Conservation (phyloP, 2,329 filamentous ascomycete species). For the Aspergillus sp. region DNA sequence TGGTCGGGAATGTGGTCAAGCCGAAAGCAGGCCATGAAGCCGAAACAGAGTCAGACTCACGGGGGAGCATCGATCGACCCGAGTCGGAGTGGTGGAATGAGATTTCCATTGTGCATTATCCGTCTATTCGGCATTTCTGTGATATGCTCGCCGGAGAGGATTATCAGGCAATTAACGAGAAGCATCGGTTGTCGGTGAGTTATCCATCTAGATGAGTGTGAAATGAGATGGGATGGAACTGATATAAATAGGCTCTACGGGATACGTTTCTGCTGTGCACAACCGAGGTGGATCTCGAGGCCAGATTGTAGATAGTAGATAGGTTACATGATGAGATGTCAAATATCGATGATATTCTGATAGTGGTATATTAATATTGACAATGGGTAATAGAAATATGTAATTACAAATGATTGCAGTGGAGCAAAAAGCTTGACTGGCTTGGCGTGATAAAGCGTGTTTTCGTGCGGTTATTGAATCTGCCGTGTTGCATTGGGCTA, state of each 20-base stretch:
- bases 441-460: too few species aligned
- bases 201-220: neutral
- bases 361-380: too few species aligned
- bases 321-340: too few species aligned
- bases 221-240: neutral
- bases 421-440: too few species aligned
- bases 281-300: conserved; percentile 43
- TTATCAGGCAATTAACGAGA: conserved; percentile 56
- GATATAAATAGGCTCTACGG: conserved; percentile 34
- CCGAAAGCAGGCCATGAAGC: conserved; percentile 4
- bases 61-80: conserved; percentile 13
- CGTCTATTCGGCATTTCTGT: conserved; percentile 57
- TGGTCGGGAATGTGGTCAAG: conserved; percentile 54
- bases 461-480: too few species aligned
- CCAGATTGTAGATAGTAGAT: too few species aligned
- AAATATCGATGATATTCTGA: too few species aligned
- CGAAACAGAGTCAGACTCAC: conserved; percentile 14
- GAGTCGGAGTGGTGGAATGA: conserved; percentile 53
- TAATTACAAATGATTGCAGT: too few species aligned
- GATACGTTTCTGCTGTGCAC: conserved; percentile 53
- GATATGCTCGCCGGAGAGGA: conserved; percentile 56
- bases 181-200: conserved; percentile 43
- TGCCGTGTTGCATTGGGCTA: too few species aligned
- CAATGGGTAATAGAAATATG: too few species aligned
- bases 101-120: conserved; percentile 61